These are phyloP conservation scores for Rhizopogon salebrosus DNA, from an alignment of 768 basidiomycete genomes.

Conservation along the genomic window DNA sequence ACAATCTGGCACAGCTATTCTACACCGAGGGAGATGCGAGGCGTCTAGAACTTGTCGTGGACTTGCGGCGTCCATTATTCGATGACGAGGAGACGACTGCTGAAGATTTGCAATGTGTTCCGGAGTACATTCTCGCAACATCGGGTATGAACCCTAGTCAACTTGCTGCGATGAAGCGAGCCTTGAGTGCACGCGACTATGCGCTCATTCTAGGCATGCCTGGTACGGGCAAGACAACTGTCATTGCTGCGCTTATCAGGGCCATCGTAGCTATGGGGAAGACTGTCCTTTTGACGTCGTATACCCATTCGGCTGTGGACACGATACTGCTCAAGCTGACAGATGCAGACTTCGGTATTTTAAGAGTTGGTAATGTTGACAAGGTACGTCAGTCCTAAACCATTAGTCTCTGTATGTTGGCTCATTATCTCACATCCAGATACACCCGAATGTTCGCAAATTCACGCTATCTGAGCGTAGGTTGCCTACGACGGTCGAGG, in stretches of 20 bases:
- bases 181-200: conserved; percentile 80
- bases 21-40: conserved; percentile 69
- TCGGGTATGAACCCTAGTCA: conserved; percentile 67
- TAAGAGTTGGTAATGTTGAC: conserved; percentile 86
- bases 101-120: conserved; percentile 12
- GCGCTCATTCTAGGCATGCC: conserved; percentile 96
- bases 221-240: conserved; percentile 96
- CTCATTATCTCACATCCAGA: conserved; percentile 36
- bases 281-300: conserved; percentile 83
- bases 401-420: neutral
- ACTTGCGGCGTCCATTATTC: conserved; percentile 69
- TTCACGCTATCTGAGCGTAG: conserved; percentile 59
- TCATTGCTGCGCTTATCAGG: conserved; percentile 84
- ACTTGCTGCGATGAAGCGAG: conserved; percentile 62
- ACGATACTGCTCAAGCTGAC: conserved; percentile 87
- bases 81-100: conserved; percentile 23
- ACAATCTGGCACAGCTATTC: conserved; percentile 88
- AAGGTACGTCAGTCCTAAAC: conserved; percentile 49
- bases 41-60: conserved; percentile 74
- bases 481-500: conserved; percentile 64
- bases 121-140: conserved; percentile 28
- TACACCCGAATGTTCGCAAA: conserved; percentile 75
- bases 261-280: conserved; percentile 77
- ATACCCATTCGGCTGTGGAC: conserved; percentile 98
- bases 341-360: conserved; percentile 62